Conservation (phyloP, 352 stramenopile genomes). For the Achlya hypogyna region DNA sequence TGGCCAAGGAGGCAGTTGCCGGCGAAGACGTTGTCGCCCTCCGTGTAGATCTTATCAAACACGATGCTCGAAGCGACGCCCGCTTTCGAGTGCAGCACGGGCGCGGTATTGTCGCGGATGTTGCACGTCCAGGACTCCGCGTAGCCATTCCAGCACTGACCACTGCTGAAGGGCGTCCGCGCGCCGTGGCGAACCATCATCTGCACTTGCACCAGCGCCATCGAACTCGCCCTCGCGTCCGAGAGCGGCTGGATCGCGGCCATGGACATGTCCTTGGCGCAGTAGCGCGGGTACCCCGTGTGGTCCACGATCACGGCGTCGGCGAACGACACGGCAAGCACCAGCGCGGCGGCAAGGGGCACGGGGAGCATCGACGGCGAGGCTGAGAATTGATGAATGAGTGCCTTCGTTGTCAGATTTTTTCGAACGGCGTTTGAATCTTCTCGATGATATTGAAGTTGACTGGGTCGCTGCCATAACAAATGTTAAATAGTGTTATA, state of each 20-base stretch:
- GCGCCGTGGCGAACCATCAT: conserved; percentile 17
- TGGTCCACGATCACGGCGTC: not conserved
- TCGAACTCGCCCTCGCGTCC: not conserved
- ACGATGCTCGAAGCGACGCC: not conserved
- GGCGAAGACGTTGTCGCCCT: not conserved
- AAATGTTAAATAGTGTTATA: too few species aligned
- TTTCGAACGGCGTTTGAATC: not conserved
- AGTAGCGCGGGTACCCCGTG: conserved; percentile 11
- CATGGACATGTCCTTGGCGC: conserved; percentile 18
- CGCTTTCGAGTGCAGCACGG: not conserved
- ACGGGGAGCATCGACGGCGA: not conserved
- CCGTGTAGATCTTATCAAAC: conserved; percentile 10
- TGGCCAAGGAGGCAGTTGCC: conserved; percentile 11
- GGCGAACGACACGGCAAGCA: not conserved
- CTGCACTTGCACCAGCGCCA: conserved; percentile 15
- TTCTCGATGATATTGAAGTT: not conserved
- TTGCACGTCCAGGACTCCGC: conserved; percentile 18
- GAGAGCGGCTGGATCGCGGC: conserved; percentile 8
- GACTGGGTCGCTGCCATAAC: not conserved
- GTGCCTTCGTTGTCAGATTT: too few species aligned
- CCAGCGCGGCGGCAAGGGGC: not conserved
- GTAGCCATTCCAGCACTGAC: conserved; percentile 15
- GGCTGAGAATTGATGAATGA: too few species aligned
- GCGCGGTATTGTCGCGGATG: not conserved
- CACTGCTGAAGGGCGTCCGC: not conserved